Evolutionary conservation across 495 filamentous ascomycete genomes (phyloP), one percentile per base, ranked within the genome.

Genomic region (Hyphodiscus hymeniophilus): DNA sequence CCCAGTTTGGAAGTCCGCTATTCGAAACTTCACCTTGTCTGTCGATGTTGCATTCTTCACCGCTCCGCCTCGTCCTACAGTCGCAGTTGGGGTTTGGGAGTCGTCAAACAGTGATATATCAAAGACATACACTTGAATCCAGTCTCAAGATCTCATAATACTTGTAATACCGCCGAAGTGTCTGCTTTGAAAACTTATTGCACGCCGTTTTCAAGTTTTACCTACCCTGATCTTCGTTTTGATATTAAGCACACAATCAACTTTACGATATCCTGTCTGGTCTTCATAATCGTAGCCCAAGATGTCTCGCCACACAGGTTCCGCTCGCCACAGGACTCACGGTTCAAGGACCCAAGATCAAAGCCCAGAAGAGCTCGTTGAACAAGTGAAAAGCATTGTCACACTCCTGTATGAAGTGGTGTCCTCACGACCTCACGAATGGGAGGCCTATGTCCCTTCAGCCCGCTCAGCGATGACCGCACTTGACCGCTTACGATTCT

Each of bases 391-490:
- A 45, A 43, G 34, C 21, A 43, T 60, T 23, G 43, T 57, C 23
- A 54, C 35, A 8, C 47, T 47, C 30, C 51, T 60, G n/a, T 48
- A 60, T 13, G 48, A 28, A 8, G 56, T 58, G 1, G 45, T 63
- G 20, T 30, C 54, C 7, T 50, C 26, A 26, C 50, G 47, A 2
- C 50, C 61, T 12, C 20, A 54, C 7, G 48, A 66, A 32, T 66
- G 63, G 62, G 55, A 58, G 44, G 47, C 46, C 10, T 61, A 50
- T 45, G 46, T 62, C 12, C 35, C 51, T 26, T 56, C 58, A 20
- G 64, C 69, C 22, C 54, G 60, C 31, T 63, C 63, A 13, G 66
- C 60, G 31, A 58, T 66, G 21, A 45, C 33, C 21, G 60, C 64
- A 26, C 55, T 70, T 16, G 64, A 69, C 49, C 47, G 52, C 24